Conservation (phyloP, 2,329 filamentous ascomycete genomes). For the Fusarium sp. region DNA sequence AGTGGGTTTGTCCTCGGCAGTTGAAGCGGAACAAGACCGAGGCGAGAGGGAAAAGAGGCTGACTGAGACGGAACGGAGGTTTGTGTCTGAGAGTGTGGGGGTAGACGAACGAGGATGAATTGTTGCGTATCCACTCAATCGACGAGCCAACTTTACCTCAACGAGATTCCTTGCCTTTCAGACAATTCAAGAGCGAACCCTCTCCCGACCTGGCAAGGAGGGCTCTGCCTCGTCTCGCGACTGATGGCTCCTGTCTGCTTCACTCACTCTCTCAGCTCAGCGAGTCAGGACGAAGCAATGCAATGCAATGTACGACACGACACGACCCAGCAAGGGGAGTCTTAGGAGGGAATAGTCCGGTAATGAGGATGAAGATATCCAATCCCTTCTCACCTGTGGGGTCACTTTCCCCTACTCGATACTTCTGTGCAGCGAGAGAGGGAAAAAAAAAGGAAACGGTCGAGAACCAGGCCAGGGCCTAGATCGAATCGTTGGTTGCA, state of each 20-base stretch:
- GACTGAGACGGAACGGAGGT: slow-evolving; percentile 5
- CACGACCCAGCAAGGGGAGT: background rate
- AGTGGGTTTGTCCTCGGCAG: slow-evolving; percentile 25
- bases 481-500: slow-evolving; percentile 22
- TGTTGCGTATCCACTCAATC: slow-evolving; percentile 24
- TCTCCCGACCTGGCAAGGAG: background rate
- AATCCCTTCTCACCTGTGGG: background rate
- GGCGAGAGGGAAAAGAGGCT: slow-evolving; percentile 5
- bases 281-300: slow-evolving; percentile 6
- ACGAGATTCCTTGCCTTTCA: background rate
- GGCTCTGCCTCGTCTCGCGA: background rate
- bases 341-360: background rate
- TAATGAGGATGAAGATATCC: slow-evolving; percentile 8
- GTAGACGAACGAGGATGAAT: slow-evolving; percentile 11
- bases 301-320: background rate
- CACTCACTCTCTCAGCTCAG: background rate
- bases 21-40: background rate
- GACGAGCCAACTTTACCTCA: background rate
- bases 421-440: background rate
- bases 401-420: background rate
- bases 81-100: slow-evolving; percentile 21
- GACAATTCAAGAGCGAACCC: background rate
- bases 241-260: background rate
- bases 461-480: slow-evolving; percentile 1
- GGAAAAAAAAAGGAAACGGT: background rate